Evolutionary conservation across 345 rosid genomes (phyloP), one percentile per base, ranked within the genome.

Genomic region (Acer negundo): DNA sequence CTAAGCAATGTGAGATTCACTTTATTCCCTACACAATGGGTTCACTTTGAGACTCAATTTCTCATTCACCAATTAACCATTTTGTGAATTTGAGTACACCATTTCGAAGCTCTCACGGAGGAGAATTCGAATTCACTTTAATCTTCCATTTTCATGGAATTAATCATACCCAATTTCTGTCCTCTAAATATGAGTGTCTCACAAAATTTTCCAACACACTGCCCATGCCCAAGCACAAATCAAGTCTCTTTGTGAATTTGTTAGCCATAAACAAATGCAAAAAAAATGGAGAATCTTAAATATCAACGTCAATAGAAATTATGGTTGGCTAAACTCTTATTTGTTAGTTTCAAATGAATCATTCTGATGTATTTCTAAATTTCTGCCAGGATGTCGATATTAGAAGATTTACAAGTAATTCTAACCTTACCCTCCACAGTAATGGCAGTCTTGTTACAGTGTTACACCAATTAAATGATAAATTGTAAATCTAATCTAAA

Each of bases 381-480:
- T 75, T 77, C 75, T 63, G 70, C 80, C 76, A 70, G 67, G 75
- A 75, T 67, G 70, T 72, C 73, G 62, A 79, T 73, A 81, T 68
- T 62, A 76, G 70, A 78, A 72, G 77, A 84, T 81, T 47, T 82
- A 84, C 85, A 83, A 63, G 69, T 73, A 78, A 67, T 67, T 65
- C 79, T 78, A 80, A 62, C 73, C 73, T 81, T 74, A 79, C 62
- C 74, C 80, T 78, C 79, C 69, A 79, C 61, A 35, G 70, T 64
- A 56, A 26, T 69, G 75, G 23, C 64, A 71, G 64, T 77, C 78
- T 53, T 72, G 73, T 70, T 74, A 77, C 85, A 69, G 81, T 72
- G 71, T 70, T 74, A 77, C 85, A 69, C 82, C 82, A 81, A 78
- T 77, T 77, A 75, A 81, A 81, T 75, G 80, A 68, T 67, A 65